Evolutionary conservation across 108 stramenopile species (phyloP).

Genomic region (Epipyxis sp.): DNA sequence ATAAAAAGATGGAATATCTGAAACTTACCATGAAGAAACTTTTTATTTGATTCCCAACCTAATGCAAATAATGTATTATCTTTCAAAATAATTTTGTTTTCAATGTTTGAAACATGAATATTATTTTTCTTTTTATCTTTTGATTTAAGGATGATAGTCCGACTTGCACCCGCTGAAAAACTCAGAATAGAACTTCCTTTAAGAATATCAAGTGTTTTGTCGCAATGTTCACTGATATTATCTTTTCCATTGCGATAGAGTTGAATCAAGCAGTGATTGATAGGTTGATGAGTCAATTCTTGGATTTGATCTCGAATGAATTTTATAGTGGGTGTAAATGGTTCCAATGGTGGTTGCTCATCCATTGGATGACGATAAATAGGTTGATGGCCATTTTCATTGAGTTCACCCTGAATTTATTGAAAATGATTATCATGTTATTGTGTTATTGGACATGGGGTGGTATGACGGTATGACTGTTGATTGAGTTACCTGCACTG

Average conservation of each 20-base stretch:
- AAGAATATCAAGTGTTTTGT: slow-evolving; percentile 18
- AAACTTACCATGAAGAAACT: too few species aligned
- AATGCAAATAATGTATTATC: too few species aligned
- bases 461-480: too few species aligned
- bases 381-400: not conserved
- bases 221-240: slow-evolving; percentile 10
- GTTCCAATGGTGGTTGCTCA: slow-evolving; percentile 4
- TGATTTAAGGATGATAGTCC: not conserved
- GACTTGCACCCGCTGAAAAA: slow-evolving; percentile 1
- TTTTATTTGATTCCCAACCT: too few species aligned
- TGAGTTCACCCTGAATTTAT: too few species aligned
- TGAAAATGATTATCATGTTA: too few species aligned
- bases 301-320: not conserved
- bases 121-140: too few species aligned
- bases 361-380: slow-evolving; percentile 22
- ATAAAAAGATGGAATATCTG: too few species aligned
- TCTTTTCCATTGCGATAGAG: slow-evolving; percentile 10
- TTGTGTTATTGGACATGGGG: too few species aligned
- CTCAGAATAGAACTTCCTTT: not conserved
- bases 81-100: too few species aligned
- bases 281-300: not conserved
- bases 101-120: too few species aligned
- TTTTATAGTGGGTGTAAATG: not conserved
- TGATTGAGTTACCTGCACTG: not conserved
- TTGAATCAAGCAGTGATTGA: slow-evolving; percentile 20